Evolutionary conservation across 495 filamentous ascomycete species (phyloP).

Genomic region (Hapsidospora chrysogenum): DNA sequence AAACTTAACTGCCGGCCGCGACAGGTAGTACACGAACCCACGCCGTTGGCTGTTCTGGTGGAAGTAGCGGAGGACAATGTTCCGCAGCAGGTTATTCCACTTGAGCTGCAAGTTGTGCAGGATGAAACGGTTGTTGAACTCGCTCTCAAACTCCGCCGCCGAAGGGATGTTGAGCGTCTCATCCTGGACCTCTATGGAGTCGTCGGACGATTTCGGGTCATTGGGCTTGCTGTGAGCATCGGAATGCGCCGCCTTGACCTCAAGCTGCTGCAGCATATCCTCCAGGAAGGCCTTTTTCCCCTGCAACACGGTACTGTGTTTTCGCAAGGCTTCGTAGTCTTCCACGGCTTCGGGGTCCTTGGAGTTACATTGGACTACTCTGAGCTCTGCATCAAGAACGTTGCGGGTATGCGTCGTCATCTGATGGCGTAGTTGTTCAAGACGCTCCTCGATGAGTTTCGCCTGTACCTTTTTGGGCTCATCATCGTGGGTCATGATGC

Average conservation of each 20-base stretch:
- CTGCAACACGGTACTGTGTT: conserved; percentile 51
- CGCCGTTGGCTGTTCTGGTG: conserved; percentile 93
- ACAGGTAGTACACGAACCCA: conserved; percentile 96
- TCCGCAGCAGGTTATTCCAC: conserved; percentile 91
- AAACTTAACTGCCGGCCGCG: conserved; percentile 88
- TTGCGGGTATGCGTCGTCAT: conserved; percentile 50
- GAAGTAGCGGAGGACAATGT: conserved; percentile 92
- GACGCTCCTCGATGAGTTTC: conserved; percentile 62
- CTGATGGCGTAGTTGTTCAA: conserved; percentile 64
- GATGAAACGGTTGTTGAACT: conserved; percentile 97
- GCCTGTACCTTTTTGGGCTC: conserved; percentile 82
- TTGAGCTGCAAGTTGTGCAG: conserved; percentile 95
- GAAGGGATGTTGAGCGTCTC: conserved; percentile 27
- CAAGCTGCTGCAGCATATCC: conserved; percentile 52
- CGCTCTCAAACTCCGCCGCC: conserved; percentile 56
- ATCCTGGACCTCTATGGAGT: conserved; percentile 10
- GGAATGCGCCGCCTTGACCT: conserved; percentile 2
- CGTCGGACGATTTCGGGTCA: conserved; percentile 4
- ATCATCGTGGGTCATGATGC: conserved; percentile 87
- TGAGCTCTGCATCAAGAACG: conserved; percentile 48
- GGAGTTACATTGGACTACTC: conserved; percentile 36
- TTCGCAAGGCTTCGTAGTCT: conserved; percentile 50
- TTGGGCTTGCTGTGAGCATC: neutral
- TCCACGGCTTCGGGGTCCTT: conserved; percentile 32
- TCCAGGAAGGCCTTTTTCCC: conserved; percentile 65